A percentile compares a stretch with the other conserved stretches of the same genome.
Conservation (phyloP, 345 rosid genomes). For the Linum tenue region DNA sequence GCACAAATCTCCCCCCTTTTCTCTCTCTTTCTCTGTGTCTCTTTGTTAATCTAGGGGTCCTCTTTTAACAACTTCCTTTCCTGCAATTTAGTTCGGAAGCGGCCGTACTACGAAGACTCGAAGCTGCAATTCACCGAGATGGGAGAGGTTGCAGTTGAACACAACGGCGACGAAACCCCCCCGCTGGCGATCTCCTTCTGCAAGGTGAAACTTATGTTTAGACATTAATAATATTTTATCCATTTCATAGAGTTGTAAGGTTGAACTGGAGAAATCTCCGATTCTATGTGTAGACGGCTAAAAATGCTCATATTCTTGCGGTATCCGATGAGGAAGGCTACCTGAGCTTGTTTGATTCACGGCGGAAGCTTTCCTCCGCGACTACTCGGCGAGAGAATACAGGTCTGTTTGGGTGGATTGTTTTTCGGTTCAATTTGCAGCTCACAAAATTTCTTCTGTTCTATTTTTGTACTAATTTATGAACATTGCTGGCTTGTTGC, state of each 20-base stretch:
- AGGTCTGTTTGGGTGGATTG: slow-evolving; percentile 28
- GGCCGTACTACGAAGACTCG: slow-evolving; percentile 33
- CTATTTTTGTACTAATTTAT: neutral
- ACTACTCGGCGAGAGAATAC: slow-evolving; percentile 44
- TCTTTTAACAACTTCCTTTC: neutral
- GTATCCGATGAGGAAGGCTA: slow-evolving; percentile 79
- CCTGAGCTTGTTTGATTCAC: slow-evolving; percentile 59
- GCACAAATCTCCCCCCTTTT: slow-evolving; percentile 13
- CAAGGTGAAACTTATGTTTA: slow-evolving; percentile 34
- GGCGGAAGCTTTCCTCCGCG: slow-evolving; percentile 31
- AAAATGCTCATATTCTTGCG: slow-evolving; percentile 44
- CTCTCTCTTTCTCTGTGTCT: neutral
- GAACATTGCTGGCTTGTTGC: slow-evolving; percentile 7
- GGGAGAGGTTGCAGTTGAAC: slow-evolving; percentile 51
- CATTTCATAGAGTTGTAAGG: neutral
- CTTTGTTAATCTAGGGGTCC: neutral
- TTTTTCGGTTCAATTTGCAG: neutral
- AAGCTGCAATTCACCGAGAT: slow-evolving; percentile 33
- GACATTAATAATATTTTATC: no score
- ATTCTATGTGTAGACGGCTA: slow-evolving; percentile 33
- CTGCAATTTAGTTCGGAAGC: slow-evolving; percentile 38
- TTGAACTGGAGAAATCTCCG: neutral
- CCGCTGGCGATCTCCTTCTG: slow-evolving; percentile 73
- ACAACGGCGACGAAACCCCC: slow-evolving; percentile 52
- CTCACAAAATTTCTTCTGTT: neutral